Evolutionary conservation across 1,284 basidiomycete genomes (phyloP), one percentile per base, ranked within the genome.

Genomic region (Ustilago xerochloae): DNA sequence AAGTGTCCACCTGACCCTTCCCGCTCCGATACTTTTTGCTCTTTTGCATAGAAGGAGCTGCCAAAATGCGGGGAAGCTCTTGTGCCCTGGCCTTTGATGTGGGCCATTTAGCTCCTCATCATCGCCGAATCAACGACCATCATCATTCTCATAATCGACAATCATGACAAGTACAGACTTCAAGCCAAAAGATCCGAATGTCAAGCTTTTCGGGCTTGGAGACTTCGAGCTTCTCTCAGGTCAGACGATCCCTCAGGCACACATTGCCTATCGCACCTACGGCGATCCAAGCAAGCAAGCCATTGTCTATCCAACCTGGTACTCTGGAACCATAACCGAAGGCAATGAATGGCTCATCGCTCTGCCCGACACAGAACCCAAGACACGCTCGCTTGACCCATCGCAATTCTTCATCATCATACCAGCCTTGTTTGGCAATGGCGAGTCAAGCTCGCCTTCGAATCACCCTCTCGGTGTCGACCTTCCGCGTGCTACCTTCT

Each of bases 261-360:
- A 79, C 45, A 24, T 80, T 9, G 78, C 78, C 32, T 79, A 75
- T 33, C 70, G 71, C n/a, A 79, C 75, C 9, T 80, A 64, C 12
- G 78, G 78, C 15, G 51, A 63, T 8, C 28, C 64, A 2, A 54
- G 26, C 22, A 65, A 61, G 3, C 78, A 75, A 1, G 63, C 63
- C 9, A 72, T 80, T 33, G 62, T 80, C 50, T 80, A 80, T 20
- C 78, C 78, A 0, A 80, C 78, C 4, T 80, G 75, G 78, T 79
- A 62, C 52, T 61, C 53, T 30, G 73, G 75, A 35, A 76, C 65
- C 35, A 77, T 78, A 38, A 77, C 75, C 46, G 60, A 57, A 5
- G 72, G 71, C 41, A 75, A 70, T 26, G 66, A 78, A 38, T 79
- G 76, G 72, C 62, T 78, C 7, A 69, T 78, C 13, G 36, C 63